phyloP scores from a whole-genome alignment of 441 rosid species.

The Mallotus japonicus region DNA sequence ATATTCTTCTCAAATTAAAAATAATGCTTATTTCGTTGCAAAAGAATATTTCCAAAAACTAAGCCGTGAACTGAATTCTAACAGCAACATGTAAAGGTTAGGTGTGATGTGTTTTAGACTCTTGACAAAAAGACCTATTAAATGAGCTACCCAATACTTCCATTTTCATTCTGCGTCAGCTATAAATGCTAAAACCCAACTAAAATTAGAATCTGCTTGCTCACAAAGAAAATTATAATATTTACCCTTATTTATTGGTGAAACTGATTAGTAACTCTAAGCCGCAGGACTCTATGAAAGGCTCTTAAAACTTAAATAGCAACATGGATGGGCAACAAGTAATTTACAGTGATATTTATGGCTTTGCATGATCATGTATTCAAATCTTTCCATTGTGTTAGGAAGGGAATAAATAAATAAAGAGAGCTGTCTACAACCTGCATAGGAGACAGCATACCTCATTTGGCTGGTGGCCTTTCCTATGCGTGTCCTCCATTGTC shows the following conservation, averaged over 20 bases:
- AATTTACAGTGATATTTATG: neutral
- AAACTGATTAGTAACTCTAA: neutral
- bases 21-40: neutral
- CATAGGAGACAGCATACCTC: constrained; percentile 52
- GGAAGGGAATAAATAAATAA: constrained; percentile 10
- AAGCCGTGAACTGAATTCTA: neutral
- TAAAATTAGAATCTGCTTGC: neutral
- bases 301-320: neutral
- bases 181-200: neutral
- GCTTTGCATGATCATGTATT: constrained; percentile 3
- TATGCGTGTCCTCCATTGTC: constrained; percentile 73
- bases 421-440: constrained; percentile 1
- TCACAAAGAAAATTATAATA: neutral
- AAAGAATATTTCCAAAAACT: neutral
- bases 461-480: constrained; percentile 72
- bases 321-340: neutral
- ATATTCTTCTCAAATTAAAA: neutral
- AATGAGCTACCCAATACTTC: neutral
- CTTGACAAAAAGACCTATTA: constrained; percentile 1
- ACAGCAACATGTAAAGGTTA: neutral
- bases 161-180: constrained; percentile 5
- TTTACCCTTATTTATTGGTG: neutral
- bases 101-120: neutral
- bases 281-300: neutral
- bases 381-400: neutral